Conservation (phyloP, 176 grass and related monocot genomes). For the Tuctoria greenei region DNA sequence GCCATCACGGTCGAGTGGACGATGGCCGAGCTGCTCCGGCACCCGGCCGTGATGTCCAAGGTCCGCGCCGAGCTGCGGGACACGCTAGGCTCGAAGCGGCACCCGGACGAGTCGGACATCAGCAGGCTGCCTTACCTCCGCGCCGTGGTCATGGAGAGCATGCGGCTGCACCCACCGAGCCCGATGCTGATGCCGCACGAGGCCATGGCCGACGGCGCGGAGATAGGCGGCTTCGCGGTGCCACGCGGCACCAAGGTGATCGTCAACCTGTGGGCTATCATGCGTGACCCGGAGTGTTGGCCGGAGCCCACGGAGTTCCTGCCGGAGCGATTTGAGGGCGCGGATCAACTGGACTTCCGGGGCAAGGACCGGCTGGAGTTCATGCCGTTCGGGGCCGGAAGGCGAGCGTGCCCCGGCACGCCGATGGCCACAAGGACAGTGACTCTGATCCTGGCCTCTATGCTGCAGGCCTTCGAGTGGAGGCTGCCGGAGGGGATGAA, state of each 20-base stretch:
- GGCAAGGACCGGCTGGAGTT: conserved; percentile 36
- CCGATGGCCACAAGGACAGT: conserved; percentile 18
- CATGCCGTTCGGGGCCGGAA: conserved; percentile 66
- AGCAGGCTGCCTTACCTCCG: conserved; percentile 50
- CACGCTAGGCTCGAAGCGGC: conserved; percentile 33
- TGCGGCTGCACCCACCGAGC: conserved; percentile 62
- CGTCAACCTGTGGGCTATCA: conserved; percentile 54
- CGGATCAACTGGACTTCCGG: conserved; percentile 35
- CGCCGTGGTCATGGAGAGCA: conserved; percentile 58
- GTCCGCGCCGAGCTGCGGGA: conserved; percentile 50
- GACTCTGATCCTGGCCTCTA: conserved; percentile 37
- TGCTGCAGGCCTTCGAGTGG: conserved; percentile 66
- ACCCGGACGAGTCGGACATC: conserved; percentile 37
- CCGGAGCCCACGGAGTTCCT: conserved; percentile 35
- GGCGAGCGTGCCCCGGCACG: neutral
- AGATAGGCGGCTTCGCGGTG: conserved; percentile 45
- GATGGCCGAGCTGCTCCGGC: conserved; percentile 65
- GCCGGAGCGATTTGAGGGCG: conserved; percentile 50
- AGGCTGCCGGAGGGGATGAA: conserved; percentile 50
- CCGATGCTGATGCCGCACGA: conserved; percentile 59
- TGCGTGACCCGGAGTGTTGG: conserved; percentile 56
- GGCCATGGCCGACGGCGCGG: conserved; percentile 39
- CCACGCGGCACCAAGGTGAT: conserved; percentile 41
- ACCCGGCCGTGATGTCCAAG: conserved; percentile 52
- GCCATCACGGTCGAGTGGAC: conserved; percentile 62